Conservation (phyloP, 371 early-diverging fungal species). For the Rhizopus arrhizus region DNA sequence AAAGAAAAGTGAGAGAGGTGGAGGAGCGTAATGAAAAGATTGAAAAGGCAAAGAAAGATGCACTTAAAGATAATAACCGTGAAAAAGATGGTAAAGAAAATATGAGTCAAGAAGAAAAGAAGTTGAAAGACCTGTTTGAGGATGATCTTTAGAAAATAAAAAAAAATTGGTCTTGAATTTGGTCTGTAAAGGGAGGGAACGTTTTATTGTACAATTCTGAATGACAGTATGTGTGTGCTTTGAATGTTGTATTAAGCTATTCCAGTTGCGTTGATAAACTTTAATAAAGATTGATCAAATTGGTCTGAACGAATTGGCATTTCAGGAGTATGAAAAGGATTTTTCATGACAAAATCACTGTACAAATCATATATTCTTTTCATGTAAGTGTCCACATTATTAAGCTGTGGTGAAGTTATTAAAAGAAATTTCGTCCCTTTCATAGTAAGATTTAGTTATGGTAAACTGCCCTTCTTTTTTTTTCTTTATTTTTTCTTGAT, state of each 20-base stretch:
- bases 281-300: constrained; percentile 83
- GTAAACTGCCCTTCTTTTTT: background rate
- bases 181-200: too few species aligned
- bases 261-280: constrained; percentile 59
- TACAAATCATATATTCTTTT: constrained; percentile 86
- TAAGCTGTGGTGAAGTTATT: constrained; percentile 77
- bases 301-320: constrained; percentile 98
- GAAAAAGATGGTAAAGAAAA: background rate
- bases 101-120: constrained; percentile 20
- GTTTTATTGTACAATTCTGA: too few species aligned
- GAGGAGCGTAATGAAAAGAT: constrained; percentile 25
- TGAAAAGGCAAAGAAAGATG: constrained; percentile 27
- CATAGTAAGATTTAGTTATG: background rate
- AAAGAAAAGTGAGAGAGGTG: constrained; percentile 21
- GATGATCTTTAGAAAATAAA: constrained; percentile 11
- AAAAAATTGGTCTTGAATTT: background rate
- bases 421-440: constrained; percentile 93
- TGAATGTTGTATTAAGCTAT: background rate
- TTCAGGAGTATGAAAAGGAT: constrained; percentile 97
- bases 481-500: background rate
- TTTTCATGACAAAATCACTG: constrained; percentile 97
- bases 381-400: constrained; percentile 73
- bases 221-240: background rate
- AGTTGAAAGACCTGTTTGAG: constrained; percentile 34
- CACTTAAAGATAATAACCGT: constrained; percentile 26